These are phyloP conservation scores for Penicillium sp. DNA, from an alignment of 2,329 filamentous ascomycete genomes.

Conservation along the genomic window DNA sequence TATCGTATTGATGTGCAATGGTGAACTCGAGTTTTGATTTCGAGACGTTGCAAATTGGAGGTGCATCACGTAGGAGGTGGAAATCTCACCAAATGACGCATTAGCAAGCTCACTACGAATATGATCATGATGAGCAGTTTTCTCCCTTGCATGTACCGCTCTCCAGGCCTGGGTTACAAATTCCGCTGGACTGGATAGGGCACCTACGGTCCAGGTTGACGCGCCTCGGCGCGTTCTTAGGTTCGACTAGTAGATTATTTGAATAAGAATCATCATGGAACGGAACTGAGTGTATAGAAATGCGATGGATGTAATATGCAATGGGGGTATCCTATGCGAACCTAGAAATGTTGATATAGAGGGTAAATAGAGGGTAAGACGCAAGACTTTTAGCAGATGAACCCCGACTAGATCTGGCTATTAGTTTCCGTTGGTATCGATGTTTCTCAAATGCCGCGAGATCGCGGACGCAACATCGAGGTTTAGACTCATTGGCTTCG, in stretches of 20 bases:
- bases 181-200: conserved; percentile 1
- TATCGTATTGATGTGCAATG: conserved; percentile 22
- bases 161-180: conserved; percentile 15
- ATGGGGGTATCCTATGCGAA: neutral
- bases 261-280: neutral
- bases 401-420: neutral
- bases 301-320: neutral
- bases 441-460: neutral
- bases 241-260: too few species aligned
- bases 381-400: neutral
- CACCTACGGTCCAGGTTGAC: neutral
- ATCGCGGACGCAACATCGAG: conserved; percentile 12
- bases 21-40: conserved; percentile 18
- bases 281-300: neutral
- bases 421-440: neutral
- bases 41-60: conserved; percentile 26
- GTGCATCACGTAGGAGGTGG: conserved; percentile 30
- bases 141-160: conserved; percentile 25
- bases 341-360: neutral
- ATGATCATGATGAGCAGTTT: too few species aligned
- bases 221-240: neutral
- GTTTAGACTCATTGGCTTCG: neutral
- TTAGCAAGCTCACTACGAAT: neutral
- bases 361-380: too few species aligned
- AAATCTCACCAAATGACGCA: conserved; percentile 28